phyloP scores from a whole-genome alignment of 495 filamentous ascomycete genomes.

The Tuber indicum region DNA sequence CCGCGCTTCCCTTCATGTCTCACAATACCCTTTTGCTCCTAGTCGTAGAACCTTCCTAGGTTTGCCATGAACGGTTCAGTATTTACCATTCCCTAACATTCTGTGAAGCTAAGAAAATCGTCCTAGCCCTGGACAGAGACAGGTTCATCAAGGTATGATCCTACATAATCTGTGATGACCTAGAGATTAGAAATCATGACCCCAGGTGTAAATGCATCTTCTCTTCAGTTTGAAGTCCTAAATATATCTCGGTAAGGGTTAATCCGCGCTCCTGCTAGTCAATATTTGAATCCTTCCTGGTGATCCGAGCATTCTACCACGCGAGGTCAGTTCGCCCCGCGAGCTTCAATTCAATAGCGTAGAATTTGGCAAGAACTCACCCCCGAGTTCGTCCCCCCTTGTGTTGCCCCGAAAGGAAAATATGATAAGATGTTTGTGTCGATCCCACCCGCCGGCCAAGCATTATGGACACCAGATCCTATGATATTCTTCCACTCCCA shows the following conservation, averaged over 20 bases:
- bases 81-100: neutral
- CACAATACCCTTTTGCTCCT: neutral
- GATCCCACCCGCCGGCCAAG: neutral
- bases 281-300: neutral
- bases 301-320: neutral
- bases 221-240: neutral
- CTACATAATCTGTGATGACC: neutral
- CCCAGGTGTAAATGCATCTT: neutral
- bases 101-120: neutral
- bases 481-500: neutral
- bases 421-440: neutral
- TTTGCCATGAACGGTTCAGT: neutral
- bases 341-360: neutral
- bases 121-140: neutral
- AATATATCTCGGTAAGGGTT: neutral
- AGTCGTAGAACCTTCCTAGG: neutral
- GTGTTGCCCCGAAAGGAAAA: neutral
- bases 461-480: neutral
- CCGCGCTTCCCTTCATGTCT: neutral
- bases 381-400: neutral
- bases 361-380: neutral
- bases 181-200: neutral
- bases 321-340: neutral
- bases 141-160: neutral
- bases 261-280: neutral